These are phyloP conservation scores for Vachellia pachyceras DNA, from an alignment of 306 rosid genomes.

Conservation along the genomic window DNA sequence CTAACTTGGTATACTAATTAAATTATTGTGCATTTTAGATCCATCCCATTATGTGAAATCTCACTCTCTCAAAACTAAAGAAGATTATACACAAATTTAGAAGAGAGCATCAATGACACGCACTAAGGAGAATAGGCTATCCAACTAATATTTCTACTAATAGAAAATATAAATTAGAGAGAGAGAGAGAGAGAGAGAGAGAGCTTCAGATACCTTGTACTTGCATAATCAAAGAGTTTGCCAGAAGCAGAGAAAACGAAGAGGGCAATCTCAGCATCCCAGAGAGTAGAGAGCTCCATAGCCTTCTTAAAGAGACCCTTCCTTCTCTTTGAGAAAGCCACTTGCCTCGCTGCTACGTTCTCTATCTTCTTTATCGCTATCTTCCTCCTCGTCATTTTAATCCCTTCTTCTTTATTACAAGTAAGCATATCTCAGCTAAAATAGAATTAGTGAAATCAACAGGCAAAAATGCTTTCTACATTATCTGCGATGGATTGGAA, in stretches of 20 bases:
- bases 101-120: neutral
- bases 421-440: neutral
- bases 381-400: neutral
- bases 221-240: conserved; percentile 43
- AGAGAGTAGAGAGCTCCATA: neutral
- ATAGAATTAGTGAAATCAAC: neutral
- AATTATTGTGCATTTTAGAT: neutral
- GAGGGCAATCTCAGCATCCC: neutral
- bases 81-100: neutral
- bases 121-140: neutral
- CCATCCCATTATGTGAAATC: neutral
- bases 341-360: conserved; percentile 40
- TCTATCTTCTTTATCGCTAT: too few species aligned
- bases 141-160: neutral
- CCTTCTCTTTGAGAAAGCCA: neutral
- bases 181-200: too few species aligned
- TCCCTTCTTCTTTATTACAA: neutral
- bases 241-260: conserved; percentile 42
- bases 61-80: neutral
- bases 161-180: neutral
- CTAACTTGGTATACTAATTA: neutral
- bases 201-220: conserved; percentile 39
- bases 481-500: neutral
- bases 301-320: neutral
- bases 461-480: neutral